Evolutionary conservation across 2,329 filamentous ascomycete species (phyloP).

Genomic region (Whalleya microplaca): DNA sequence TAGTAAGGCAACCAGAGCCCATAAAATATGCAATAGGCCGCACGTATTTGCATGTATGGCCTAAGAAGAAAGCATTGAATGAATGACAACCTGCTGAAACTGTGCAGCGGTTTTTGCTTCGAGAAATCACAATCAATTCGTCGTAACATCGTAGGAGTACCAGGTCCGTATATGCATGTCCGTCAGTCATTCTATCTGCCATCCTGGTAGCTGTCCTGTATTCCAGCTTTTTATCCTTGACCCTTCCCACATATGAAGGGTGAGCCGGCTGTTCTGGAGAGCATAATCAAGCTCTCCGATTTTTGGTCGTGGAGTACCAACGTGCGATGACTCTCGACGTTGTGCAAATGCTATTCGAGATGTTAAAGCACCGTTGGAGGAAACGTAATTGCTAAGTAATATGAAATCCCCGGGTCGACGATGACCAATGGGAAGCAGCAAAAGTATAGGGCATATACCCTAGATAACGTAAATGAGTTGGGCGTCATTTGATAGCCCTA

Average conservation of each 20-base stretch:
- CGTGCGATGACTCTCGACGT: constrained; percentile 26
- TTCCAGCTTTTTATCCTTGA: constrained; percentile 11
- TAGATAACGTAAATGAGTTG: constrained; percentile 22
- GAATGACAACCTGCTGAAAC: constrained; percentile 2
- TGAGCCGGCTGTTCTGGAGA: constrained; percentile 5
- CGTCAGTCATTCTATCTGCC: constrained; percentile 19
- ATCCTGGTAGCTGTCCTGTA: constrained; percentile 13
- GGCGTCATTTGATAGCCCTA: constrained; percentile 8
- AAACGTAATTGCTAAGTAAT: constrained; percentile 16
- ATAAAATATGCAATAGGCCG: neutral
- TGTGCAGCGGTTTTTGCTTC: neutral
- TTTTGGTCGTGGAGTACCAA: constrained; percentile 20
- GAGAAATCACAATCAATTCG: neutral
- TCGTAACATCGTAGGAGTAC: constrained; percentile 19
- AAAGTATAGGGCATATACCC: constrained; percentile 13
- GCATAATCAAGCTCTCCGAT: constrained; percentile 5
- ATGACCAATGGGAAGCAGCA: constrained; percentile 1
- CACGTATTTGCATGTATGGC: neutral
- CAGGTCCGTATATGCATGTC: constrained; percentile 5
- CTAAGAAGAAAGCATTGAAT: neutral
- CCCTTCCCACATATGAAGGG: constrained; percentile 2
- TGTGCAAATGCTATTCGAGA: constrained; percentile 14
- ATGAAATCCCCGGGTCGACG: constrained; percentile 5
- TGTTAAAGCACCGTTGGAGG: constrained; percentile 6
- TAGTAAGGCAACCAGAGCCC: neutral